Conservation (phyloP, 176 grass and related monocot species). For the Carex littledalei region DNA sequence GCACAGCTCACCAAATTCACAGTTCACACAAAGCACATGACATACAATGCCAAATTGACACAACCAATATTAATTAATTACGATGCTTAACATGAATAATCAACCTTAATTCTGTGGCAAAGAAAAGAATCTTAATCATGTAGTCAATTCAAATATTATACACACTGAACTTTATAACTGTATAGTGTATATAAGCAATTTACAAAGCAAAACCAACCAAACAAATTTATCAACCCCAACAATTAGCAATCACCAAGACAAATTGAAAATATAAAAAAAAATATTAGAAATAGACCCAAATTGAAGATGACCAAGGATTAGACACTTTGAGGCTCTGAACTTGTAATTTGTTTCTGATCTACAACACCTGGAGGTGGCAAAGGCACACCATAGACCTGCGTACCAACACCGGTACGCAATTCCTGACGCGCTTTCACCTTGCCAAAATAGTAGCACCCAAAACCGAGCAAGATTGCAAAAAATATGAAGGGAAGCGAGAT, state of each 20-base stretch:
- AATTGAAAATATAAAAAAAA: neutral
- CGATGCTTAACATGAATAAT: neutral
- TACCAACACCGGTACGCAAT: conserved; percentile 40
- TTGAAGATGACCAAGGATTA: conserved; percentile 19
- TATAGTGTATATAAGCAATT: neutral
- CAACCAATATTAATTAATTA: neutral
- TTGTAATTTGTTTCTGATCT: conserved; percentile 21
- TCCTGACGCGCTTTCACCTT: conserved; percentile 62
- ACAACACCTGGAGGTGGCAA: conserved; percentile 35
- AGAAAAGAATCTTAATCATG: neutral
- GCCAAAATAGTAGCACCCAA: conserved; percentile 80
- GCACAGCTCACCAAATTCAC: neutral
- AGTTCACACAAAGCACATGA: neutral
- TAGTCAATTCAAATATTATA: neutral
- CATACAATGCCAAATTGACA: neutral
- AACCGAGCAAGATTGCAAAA: conserved; percentile 54
- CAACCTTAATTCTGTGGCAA: conserved; percentile 2
- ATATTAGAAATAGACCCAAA: neutral
- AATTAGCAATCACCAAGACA: neutral
- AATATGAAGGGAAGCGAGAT: conserved; percentile 70
- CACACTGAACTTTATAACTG: neutral
- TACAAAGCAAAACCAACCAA: conserved; percentile 2
- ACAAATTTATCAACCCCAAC: conserved; percentile 2
- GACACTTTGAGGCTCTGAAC: conserved; percentile 28
- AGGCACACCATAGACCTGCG: conserved; percentile 54